These are phyloP conservation scores for Saturnispora serradocipensis DNA, from an alignment of 805 yeast genomes.

Conservation along the genomic window DNA sequence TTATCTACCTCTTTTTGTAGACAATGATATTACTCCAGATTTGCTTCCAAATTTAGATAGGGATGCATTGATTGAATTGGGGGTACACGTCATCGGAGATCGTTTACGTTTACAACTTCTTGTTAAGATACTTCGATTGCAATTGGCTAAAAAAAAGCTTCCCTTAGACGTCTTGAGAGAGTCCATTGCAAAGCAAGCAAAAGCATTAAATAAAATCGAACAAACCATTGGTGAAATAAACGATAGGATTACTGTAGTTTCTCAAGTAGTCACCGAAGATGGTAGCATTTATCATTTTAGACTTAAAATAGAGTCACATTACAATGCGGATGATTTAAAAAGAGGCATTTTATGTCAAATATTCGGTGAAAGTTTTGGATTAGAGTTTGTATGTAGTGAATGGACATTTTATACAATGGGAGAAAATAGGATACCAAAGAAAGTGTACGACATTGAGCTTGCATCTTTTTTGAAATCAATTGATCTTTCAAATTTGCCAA, in stretches of 20 bases:
- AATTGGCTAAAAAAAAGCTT: conserved; percentile 18
- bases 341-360: conserved; percentile 2
- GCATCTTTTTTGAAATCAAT: neutral
- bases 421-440: neutral
- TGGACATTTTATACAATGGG: conserved; percentile 6
- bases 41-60: conserved; percentile 53
- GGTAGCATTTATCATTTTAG: conserved; percentile 4
- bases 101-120: conserved; percentile 59
- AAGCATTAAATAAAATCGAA: conserved; percentile 15
- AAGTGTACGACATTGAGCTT: conserved; percentile 1
- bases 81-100: conserved; percentile 75
- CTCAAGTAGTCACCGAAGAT: neutral
- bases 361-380: neutral
- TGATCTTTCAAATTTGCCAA: neutral
- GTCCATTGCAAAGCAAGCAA: conserved; percentile 13
- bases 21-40: conserved; percentile 48
- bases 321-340: neutral
- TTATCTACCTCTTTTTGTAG: conserved; percentile 23
- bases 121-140: conserved; percentile 37
- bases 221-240: conserved; percentile 2
- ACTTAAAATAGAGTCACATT: neutral
- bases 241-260: neutral
- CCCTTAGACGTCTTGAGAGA: conserved; percentile 16
- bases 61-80: conserved; percentile 59
- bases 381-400: neutral